phyloP scores from a whole-genome alignment of 495 filamentous ascomycete genomes.

The Cairneyella variabilis region DNA sequence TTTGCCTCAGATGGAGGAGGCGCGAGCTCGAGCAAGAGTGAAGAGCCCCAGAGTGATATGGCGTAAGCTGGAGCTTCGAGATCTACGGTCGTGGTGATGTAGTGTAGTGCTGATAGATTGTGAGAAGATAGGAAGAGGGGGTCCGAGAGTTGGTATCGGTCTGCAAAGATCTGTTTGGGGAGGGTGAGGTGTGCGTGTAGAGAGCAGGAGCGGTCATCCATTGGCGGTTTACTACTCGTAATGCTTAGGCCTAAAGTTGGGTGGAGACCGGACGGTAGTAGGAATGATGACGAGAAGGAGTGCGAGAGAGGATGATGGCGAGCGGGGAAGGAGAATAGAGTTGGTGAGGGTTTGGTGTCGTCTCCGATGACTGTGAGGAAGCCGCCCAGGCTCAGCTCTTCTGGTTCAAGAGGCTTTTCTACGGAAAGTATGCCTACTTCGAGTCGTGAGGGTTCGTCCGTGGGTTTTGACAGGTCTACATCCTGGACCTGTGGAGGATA shows the following conservation, averaged over 20 bases:
- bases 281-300: constrained; percentile 50
- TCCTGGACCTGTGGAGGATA: constrained; percentile 15
- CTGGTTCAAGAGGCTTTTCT: constrained; percentile 54
- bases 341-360: constrained; percentile 60
- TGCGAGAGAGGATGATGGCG: constrained; percentile 63
- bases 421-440: constrained; percentile 80
- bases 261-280: constrained; percentile 77
- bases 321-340: constrained; percentile 85
- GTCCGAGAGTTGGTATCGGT: constrained; percentile 81
- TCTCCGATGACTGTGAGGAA: constrained; percentile 75
- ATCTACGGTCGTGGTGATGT: constrained; percentile 75
- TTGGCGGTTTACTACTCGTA: constrained; percentile 34
- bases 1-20: constrained; percentile 33
- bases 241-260: constrained; percentile 67
- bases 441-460: constrained; percentile 35
- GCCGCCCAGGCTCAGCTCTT: constrained; percentile 75
- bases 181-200: constrained; percentile 84
- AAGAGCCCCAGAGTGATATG: constrained; percentile 73
- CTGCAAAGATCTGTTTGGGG: constrained; percentile 77
- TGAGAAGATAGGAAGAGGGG: constrained; percentile 69
- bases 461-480: constrained; percentile 23
- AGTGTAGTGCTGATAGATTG: constrained; percentile 63
- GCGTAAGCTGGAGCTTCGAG: constrained; percentile 91
- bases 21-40: constrained; percentile 71
- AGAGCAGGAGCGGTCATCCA: constrained; percentile 50